Base-by-base conservation (phyloP, 2,329 filamentous ascomycete genomes). In the Raffaelea albimanens region DNA sequence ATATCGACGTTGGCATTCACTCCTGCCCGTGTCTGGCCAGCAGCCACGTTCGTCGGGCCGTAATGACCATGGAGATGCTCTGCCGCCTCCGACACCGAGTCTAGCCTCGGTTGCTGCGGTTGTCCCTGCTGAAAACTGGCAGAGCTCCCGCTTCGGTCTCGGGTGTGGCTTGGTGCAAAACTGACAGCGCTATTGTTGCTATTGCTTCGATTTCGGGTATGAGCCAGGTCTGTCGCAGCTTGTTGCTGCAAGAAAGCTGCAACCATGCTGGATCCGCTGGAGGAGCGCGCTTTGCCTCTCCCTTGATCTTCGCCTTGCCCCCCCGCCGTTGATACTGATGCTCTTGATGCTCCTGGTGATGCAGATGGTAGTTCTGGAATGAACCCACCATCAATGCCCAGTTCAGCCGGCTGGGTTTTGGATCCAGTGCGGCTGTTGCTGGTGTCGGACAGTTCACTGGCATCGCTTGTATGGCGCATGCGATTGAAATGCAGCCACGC, bases 21-120 rank as follows among this genome's bases (percentile, higher is more conserved):
- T 29, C 59, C 63, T 0, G 55, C 59, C 1, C 63, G 59, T 14
- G 67, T 74, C 56, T 74, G 66, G 0, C 72, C 71, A 4, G 60
- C 64, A 9, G 63, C 62, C 1, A 60, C 57, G 43, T 68, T 57
- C 3, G 56, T 48, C 2, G 70, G 64, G 1, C 72, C 72, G 47
- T 74, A 69, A 34, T 71, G 67, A 3, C 72, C 72, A 45, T 75
- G 71, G 44, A 72, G 61, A 36, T 51, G 45, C 48, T 72, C 69
- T 18, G 57, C 51, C 3, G 57, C 55, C 54, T 76, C 72, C 40
- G 58, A 63, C 29, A 74, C 67, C 2, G 63, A 61, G 5, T 58
- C 61, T 5, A 69, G 55, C 40, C 53, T 49, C 4, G 25, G 50
- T 3, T 45, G 46, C 22, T 43, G 45, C 21, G 23, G 40, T 9